Evolutionary conservation across 208 protist species (phyloP), one percentile per base, ranked within the genome.

Genomic region (Trichomonas vaginalis): DNA sequence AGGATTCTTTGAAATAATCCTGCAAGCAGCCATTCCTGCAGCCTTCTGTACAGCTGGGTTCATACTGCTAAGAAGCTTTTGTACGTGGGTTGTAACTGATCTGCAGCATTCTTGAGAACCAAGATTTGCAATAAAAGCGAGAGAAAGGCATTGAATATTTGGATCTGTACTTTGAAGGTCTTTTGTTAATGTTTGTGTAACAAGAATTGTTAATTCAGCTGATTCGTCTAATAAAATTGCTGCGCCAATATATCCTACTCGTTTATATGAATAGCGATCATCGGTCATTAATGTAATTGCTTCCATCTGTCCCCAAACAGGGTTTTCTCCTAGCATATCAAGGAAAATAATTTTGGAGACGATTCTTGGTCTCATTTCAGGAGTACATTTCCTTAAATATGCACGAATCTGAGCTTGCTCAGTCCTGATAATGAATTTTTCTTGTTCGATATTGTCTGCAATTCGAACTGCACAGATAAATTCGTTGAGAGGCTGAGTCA

Each of bases 61-160:
- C 21, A 3, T 37, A 45, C 6, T 32, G 10, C 3, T 0, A 40
- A 88, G 40, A 48, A 45, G 37, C 40, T 88, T 95, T 15, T 95
- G 40, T 14, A 62, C 51, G 27, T 4, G 23, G 0, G 90, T 70
- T 17, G 90, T n/a, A 27, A 95, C 48, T 35, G 46, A 56, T 45
- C 48, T 27, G 37, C 46, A 79, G 39, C 61, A n/a, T 79, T 95
- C 90, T 35, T 49, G 40, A 8, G 51, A 83, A 0, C 92, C 92
- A 82, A 23, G 32, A 82, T 95, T 95, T n/a, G 51, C 92, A 49
- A 95, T 62, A 82, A 62, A 83, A 21, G 48, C 45, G 79, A 95
- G 48, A 12, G 92, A 49, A 49, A 82, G 51, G 35, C 37, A 79
- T 62, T 62, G 61, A 39, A 95, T 95, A 48, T 83, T 83, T 37